Conservation (phyloP, 768 basidiomycete species). For the Boletus pseudopeckii region DNA sequence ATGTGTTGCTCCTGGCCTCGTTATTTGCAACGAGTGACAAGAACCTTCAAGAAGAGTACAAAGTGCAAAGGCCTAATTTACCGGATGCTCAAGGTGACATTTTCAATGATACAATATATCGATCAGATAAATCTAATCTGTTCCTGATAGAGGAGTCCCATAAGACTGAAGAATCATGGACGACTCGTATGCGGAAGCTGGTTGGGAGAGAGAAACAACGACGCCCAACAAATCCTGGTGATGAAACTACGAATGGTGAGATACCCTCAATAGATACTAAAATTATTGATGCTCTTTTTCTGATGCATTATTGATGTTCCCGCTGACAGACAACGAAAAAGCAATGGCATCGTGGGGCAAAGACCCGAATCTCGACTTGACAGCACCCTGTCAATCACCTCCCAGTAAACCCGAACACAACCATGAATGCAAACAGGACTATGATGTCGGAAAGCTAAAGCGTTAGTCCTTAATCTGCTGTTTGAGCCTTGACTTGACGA, state of each 20-base stretch:
- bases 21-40: conserved; percentile 3
- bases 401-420: neutral
- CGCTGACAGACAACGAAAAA: neutral
- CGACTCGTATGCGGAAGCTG: too few species aligned
- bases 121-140: neutral
- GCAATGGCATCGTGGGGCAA: neutral
- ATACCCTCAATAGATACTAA: too few species aligned
- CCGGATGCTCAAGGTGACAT: neutral
- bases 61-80: too few species aligned
- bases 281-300: neutral
- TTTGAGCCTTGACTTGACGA: neutral
- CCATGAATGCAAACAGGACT: conserved; percentile 7
- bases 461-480: neutral
- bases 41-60: neutral
- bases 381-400: neutral
- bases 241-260: too few species aligned
- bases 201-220: too few species aligned
- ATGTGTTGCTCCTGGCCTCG: conserved; percentile 12
- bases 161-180: too few species aligned
- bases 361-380: neutral
- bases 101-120: neutral
- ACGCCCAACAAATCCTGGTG: too few species aligned
- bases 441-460: neutral
- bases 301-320: neutral
- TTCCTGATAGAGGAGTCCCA: neutral